Conservation (phyloP, 768 basidiomycete genomes). For the Dentipellis fragilis region DNA sequence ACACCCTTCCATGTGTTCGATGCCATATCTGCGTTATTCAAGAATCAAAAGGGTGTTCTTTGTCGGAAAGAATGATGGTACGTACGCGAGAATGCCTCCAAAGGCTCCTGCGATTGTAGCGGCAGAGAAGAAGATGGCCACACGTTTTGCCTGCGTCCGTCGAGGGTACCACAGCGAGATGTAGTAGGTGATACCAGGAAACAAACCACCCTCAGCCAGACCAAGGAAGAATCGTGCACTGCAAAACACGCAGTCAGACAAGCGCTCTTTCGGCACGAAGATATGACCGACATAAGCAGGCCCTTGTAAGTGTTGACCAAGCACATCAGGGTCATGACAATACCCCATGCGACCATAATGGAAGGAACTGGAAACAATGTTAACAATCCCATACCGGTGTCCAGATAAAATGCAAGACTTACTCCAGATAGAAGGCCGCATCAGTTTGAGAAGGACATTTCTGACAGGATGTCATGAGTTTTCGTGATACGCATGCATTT, state of each 20-base stretch:
- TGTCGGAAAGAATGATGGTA: not conserved
- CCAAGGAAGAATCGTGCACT: conserved; percentile 36
- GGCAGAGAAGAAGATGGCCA: conserved; percentile 56
- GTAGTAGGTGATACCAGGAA: conserved; percentile 31
- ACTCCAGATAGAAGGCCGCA: conserved; percentile 28
- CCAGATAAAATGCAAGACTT: conserved; percentile 4
- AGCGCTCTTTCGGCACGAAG: not conserved
- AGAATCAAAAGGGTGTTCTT: not conserved
- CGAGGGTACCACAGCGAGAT: conserved; percentile 54
- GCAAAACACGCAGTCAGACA: not conserved
- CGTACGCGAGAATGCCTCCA: conserved; percentile 37
- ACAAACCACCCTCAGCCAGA: conserved; percentile 34
- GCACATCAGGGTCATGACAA: conserved; percentile 29
- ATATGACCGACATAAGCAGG: conserved; percentile 21
- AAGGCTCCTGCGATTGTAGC: conserved; percentile 43
- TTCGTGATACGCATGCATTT: not conserved
- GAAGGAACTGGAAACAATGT: conserved; percentile 23
- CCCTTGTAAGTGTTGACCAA: conserved; percentile 25
- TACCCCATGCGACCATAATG: conserved; percentile 31
- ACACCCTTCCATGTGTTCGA: conserved; percentile 36
- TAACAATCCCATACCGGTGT: not conserved
- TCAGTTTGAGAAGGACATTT: conserved; percentile 28
- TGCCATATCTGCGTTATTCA: conserved; percentile 17
- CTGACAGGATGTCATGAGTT: conserved; percentile 12
- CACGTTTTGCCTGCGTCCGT: conserved; percentile 44